These are phyloP conservation scores for Canariomyces notabilis DNA, from an alignment of 2,329 filamentous ascomycete genomes.

Conservation along the genomic window DNA sequence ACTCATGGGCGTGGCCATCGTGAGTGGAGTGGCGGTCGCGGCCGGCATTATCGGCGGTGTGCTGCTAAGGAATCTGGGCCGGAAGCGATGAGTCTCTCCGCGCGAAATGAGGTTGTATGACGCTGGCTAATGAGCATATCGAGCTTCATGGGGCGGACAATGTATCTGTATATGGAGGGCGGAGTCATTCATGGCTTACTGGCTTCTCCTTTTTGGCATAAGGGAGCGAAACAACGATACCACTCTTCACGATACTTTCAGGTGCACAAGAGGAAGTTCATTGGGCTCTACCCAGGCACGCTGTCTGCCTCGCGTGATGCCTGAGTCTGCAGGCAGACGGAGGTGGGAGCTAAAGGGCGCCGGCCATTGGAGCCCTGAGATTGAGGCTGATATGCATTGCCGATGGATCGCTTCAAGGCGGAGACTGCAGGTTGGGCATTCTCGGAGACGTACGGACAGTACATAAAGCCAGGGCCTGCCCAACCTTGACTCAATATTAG, in stretches of 20 bases:
- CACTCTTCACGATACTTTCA: not conserved
- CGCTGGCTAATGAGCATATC: not conserved
- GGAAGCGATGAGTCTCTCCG: slow-evolving; percentile 46
- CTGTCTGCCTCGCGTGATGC: not conserved
- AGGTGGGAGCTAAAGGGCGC: not conserved
- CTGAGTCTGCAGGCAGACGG: too few species aligned
- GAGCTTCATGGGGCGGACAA: not conserved
- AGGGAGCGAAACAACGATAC: slow-evolving; percentile 4
- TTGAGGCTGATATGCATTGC: slow-evolving; percentile 1
- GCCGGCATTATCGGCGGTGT: slow-evolving; percentile 90
- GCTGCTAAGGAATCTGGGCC: slow-evolving; percentile 69
- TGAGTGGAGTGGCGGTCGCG: slow-evolving; percentile 86
- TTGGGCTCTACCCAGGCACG: too few species aligned
- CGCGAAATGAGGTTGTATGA: not conserved
- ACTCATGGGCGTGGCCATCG: slow-evolving; percentile 87
- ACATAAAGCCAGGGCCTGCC: too few species aligned
- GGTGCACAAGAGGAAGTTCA: not conserved
- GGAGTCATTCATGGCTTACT: slow-evolving; percentile 1
- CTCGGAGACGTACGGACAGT: too few species aligned
- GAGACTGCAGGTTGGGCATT: slow-evolving; percentile 6
- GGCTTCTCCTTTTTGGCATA: not conserved
- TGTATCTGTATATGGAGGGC: slow-evolving; percentile 1
- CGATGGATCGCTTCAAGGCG: not conserved
- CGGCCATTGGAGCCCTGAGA: not conserved
- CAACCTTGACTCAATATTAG: too few species aligned